Evolutionary conservation across 2,329 filamentous ascomycete species (phyloP), one percentile per base, ranked within the genome.

Genomic region (Sarocladiaceae sp.): DNA sequence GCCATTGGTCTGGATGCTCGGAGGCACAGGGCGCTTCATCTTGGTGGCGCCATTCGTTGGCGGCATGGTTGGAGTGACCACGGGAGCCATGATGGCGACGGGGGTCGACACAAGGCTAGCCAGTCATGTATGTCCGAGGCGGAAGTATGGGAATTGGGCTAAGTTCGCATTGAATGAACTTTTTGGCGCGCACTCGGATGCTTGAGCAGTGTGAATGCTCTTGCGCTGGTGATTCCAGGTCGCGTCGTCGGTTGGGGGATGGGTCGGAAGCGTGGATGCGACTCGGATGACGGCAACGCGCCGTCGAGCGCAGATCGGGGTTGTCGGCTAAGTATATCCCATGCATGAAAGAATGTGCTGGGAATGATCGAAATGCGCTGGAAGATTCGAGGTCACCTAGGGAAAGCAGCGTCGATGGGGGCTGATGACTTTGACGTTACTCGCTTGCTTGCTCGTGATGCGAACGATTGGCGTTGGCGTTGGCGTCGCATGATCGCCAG

Each of bases 1-100:
- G 26, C 80, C 80, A 62, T 85, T 85, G 48, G 79, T 76, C 59
- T 84, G 82, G 46, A 84, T 77, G 34, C 79, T 75, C 37, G 82
- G 73, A 29, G 80, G 80, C 43, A 76, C 69, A 48, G 80, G 81
- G 27, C 83, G 81, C 66, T 88, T 88, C 51, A 78, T 74, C 65
- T 88, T 88, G 52, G 60, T 61, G 52, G 64, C 56, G 54, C 62
- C 66, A 57, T 65, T 63, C n/a, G n/a, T n/a, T 47, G 68, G 67
- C 53, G 66, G 66, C 43, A 57, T 53, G 46, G 69, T 66, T 48
- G 40, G 37, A 31, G 73, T 69, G 57, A 74, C 72, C 56, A 74
- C 69, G 49, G 76, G 74, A 59, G 74, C 74, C 76, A 80, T 80
- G 52, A 57, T 60, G 37, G 49, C 41, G 50, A 49, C 50, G 45